Percentiles rank a stretch among this genome's conserved stretches.
Evolutionary conservation across 2,329 filamentous ascomycete genomes (phyloP).

Genomic region (Pseudopithomyces maydicus): DNA sequence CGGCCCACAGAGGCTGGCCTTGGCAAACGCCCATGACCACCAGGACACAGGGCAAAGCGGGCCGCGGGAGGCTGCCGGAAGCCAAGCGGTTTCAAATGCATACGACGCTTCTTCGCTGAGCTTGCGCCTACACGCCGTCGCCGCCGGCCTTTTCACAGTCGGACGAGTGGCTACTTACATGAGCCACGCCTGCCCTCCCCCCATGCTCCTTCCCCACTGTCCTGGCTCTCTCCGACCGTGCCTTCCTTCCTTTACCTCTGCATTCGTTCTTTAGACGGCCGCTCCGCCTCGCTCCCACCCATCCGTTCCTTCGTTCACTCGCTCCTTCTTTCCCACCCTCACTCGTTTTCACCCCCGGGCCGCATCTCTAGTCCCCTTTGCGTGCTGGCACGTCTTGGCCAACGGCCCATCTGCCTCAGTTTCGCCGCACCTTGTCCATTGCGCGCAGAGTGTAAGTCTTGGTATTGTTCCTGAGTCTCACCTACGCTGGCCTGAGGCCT

Average conservation of each 20-base stretch:
- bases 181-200: slow-evolving; percentile 18
- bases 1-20: slow-evolving; percentile 17
- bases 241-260: slow-evolving; percentile 22
- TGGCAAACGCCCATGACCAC: slow-evolving; percentile 24
- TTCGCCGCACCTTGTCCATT: slow-evolving; percentile 25
- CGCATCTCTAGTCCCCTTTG: slow-evolving; percentile 24
- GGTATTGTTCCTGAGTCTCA: slow-evolving; percentile 16
- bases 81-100: slow-evolving; percentile 46
- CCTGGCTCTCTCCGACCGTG: slow-evolving; percentile 8
- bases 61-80: slow-evolving; percentile 30
- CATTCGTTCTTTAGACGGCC: slow-evolving; percentile 39
- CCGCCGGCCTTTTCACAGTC: not conserved
- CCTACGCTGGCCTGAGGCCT: slow-evolving; percentile 20
- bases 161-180: slow-evolving; percentile 26
- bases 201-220: slow-evolving; percentile 14
- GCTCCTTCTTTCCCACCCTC: slow-evolving; percentile 16
- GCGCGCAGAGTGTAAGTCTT: slow-evolving; percentile 43
- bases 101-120: slow-evolving; percentile 35
- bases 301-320: slow-evolving; percentile 11
- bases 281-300: slow-evolving; percentile 14
- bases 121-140: slow-evolving; percentile 33
- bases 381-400: slow-evolving; percentile 49
- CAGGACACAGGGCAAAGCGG: slow-evolving; percentile 27
- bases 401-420: slow-evolving; percentile 34
- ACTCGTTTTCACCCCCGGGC: slow-evolving; percentile 18